These are phyloP conservation scores for Acidomyces sp. DNA, from an alignment of 495 filamentous ascomycete species.

Conservation along the genomic window DNA sequence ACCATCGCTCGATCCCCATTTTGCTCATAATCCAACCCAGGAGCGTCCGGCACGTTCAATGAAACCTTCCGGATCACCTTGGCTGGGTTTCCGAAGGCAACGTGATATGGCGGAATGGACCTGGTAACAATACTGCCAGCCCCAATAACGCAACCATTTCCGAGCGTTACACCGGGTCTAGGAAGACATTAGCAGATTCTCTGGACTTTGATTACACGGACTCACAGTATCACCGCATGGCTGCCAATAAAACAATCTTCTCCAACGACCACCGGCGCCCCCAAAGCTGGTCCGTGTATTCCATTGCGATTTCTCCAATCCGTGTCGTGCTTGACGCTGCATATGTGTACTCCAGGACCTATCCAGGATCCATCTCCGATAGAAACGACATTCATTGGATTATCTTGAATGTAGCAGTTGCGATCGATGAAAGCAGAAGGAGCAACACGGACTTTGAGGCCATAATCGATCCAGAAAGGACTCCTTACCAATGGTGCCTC, in stretches of 20 bases:
- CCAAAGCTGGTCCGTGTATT: slow-evolving; percentile 29
- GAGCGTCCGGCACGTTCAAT: slow-evolving; percentile 12
- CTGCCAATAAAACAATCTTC: slow-evolving; percentile 40
- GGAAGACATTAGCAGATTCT: neutral
- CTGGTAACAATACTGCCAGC: slow-evolving; percentile 38
- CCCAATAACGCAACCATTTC: slow-evolving; percentile 33
- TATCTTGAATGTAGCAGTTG: slow-evolving; percentile 5
- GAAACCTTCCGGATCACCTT: slow-evolving; percentile 31
- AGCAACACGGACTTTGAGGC: slow-evolving; percentile 3
- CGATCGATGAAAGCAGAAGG: slow-evolving; percentile 8
- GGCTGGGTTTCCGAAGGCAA: slow-evolving; percentile 33
- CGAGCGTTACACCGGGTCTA: slow-evolving; percentile 35
- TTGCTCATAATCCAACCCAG: neutral
- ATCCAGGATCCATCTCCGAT: slow-evolving; percentile 35
- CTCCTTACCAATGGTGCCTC: slow-evolving; percentile 6
- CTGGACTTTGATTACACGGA: neutral
- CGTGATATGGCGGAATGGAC: slow-evolving; percentile 33
- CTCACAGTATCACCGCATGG: slow-evolving; percentile 28
- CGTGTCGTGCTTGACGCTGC: slow-evolving; percentile 36
- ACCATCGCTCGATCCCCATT: slow-evolving; percentile 1
- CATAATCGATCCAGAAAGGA: slow-evolving; percentile 9
- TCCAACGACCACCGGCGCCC: slow-evolving; percentile 28
- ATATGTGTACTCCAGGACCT: slow-evolving; percentile 35
- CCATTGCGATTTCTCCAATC: slow-evolving; percentile 27
- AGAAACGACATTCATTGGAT: slow-evolving; percentile 16